Evolutionary conservation across 139 green algal species (phyloP), one percentile per base, ranked within the genome.

Genomic region (Desmodesmus armatus): DNA sequence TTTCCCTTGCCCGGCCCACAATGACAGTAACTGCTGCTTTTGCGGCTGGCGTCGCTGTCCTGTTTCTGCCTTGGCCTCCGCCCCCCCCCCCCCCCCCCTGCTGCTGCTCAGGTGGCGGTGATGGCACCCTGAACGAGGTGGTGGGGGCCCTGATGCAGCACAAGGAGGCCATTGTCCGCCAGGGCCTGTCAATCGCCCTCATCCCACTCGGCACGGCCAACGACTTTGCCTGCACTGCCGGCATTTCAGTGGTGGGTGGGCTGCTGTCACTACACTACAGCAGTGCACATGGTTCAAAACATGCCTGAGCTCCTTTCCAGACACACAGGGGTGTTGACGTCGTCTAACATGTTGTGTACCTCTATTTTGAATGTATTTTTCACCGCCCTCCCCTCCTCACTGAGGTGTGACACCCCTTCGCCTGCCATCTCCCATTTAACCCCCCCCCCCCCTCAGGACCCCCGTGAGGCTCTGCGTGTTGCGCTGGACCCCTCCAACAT

Each of bases 181-280:
- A 33, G 31, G 5, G 33, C 66, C 51, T 89, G 58, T 83, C 65
- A 3, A 69, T 91, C 33, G 89, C 80, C 3, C 82, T 89, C 47
- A 65, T 92, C 81, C 89, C 87, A 0, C 70, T 90, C 82, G 89
- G 89, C 58, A 92, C 89, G 19, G 87, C 80, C 39, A 92, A 92
- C 63, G 89, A 92, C 84, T 87, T 92, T 25, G 89, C 87, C 7
- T 88, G 84, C 15, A 82, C 86, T 40, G 82, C 81, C 15, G 89
- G 89, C 29, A 88, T 92, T 11, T 82, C 84, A 41, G 43, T 87
- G 80, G 89, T 90, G 47, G 44, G 47, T 55, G 47, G 7, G 9
- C 13, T 13, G 13, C 9, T 55, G 47, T 55, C 7, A 55, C 47
- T 55, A 13, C 13, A 21, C 47, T 55, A 55, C 47, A 55, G 47